A percentile compares a stretch with the other conserved stretches of the same genome.
Conservation (phyloP, 1,284 basidiomycete genomes). For the Sporisorium reilianum region DNA sequence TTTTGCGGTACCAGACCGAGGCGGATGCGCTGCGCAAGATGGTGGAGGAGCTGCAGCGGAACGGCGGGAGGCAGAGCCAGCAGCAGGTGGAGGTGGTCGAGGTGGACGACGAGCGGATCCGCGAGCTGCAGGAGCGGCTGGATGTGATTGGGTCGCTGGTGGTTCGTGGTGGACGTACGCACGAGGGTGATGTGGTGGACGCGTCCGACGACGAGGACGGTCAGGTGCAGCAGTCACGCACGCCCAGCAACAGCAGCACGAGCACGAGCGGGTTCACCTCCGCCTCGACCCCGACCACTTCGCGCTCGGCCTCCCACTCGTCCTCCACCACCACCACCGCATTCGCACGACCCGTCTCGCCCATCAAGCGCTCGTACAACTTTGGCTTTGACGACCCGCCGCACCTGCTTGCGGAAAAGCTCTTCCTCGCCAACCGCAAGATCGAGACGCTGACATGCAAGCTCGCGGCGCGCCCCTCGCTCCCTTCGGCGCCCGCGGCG, state of each 20-base stretch:
- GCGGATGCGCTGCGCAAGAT: slow-evolving; percentile 57
- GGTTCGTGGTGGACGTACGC: slow-evolving; percentile 50
- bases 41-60: slow-evolving; percentile 49
- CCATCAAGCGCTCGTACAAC: slow-evolving; percentile 35
- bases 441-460: slow-evolving; percentile 44
- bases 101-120: slow-evolving; percentile 38
- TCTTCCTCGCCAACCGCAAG: slow-evolving; percentile 54
- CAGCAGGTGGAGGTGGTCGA: slow-evolving; percentile 2
- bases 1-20: slow-evolving; percentile 61
- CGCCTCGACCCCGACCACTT: slow-evolving; percentile 13
- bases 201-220: slow-evolving; percentile 15
- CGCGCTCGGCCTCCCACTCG: slow-evolving; percentile 17
- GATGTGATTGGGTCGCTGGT: slow-evolving; percentile 61
- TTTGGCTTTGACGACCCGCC: slow-evolving; percentile 57
- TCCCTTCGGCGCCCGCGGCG: slow-evolving; percentile 21
- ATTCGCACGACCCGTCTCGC: slow-evolving; percentile 53
- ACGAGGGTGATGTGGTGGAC: slow-evolving; percentile 11
- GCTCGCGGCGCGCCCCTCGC: slow-evolving; percentile 49
- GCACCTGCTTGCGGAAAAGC: slow-evolving; percentile 59
- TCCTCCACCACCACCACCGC: slow-evolving; percentile 6
- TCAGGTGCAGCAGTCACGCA: not conserved
- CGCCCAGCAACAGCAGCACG: slow-evolving; percentile 6
- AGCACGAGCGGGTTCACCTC: not conserved
- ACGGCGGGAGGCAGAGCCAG: not conserved
- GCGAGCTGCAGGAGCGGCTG: slow-evolving; percentile 56